Evolutionary conservation across 2,329 filamentous ascomycete genomes (phyloP).

Genomic region (Zymoseptoria pseudotritici): DNA sequence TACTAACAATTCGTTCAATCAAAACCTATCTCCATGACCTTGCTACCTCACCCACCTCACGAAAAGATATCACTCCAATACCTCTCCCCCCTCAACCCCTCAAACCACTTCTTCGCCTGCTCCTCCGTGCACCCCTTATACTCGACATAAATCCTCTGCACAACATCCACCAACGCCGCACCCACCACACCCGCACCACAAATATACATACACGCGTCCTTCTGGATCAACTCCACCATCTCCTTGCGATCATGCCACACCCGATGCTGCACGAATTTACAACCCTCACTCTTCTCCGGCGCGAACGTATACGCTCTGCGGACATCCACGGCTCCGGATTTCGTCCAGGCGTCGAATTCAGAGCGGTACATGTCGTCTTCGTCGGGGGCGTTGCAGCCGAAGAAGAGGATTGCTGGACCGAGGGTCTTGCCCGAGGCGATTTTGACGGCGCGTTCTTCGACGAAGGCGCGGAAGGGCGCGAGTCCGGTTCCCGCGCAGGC

Average conservation of each 20-base stretch:
- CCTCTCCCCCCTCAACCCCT: slow-evolving; percentile 38
- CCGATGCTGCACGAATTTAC: slow-evolving; percentile 47
- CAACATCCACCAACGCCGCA: slow-evolving; percentile 34
- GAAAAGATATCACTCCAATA: slow-evolving; percentile 40
- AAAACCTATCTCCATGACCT: not conserved
- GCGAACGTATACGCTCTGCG: slow-evolving; percentile 52
- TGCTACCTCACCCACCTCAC: not conserved
- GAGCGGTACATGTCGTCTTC: slow-evolving; percentile 55
- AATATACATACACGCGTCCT: slow-evolving; percentile 53
- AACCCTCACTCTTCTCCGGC: slow-evolving; percentile 38
- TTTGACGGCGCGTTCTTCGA: slow-evolving; percentile 34
- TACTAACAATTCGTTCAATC: too few species aligned
- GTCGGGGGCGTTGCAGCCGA: slow-evolving; percentile 52
- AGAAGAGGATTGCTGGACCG: slow-evolving; percentile 57
- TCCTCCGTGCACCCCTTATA: slow-evolving; percentile 25
- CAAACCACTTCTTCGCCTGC: slow-evolving; percentile 38
- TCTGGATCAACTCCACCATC: slow-evolving; percentile 39
- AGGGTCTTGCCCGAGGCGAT: slow-evolving; percentile 43
- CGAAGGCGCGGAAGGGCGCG: slow-evolving; percentile 39
- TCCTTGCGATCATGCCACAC: slow-evolving; percentile 43
- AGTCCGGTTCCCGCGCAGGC: slow-evolving; percentile 44
- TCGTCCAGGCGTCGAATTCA: slow-evolving; percentile 54
- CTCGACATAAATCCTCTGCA: slow-evolving; percentile 39
- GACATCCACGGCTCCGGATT: slow-evolving; percentile 53
- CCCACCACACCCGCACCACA: slow-evolving; percentile 47